Evolutionary conservation across 2,329 filamentous ascomycete species (phyloP).

Genomic region (Alternaria rosae): DNA sequence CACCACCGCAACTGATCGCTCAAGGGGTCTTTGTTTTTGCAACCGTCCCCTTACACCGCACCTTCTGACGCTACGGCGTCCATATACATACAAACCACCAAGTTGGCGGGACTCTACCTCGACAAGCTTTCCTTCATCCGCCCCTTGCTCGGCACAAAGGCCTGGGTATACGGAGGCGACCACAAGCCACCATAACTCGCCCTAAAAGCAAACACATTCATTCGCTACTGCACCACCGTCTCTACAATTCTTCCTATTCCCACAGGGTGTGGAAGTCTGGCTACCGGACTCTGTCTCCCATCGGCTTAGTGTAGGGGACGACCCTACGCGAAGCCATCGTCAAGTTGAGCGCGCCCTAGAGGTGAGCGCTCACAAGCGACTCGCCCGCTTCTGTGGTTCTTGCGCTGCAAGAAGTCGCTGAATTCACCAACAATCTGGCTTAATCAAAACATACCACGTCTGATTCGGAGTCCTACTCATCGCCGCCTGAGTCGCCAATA

Average conservation of each 20-base stretch:
- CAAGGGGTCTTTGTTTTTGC: constrained; percentile 27
- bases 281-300: constrained; percentile 29
- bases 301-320: constrained; percentile 55
- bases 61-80: constrained; percentile 51
- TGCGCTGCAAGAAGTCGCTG: constrained; percentile 39
- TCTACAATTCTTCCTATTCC: constrained; percentile 32
- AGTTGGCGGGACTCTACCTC: constrained; percentile 88
- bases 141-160: constrained; percentile 90
- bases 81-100: constrained; percentile 68
- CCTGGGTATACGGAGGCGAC: constrained; percentile 96
- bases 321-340: constrained; percentile 57
- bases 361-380: constrained; percentile 64
- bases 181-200: constrained; percentile 91
- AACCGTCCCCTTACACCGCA: constrained; percentile 22
- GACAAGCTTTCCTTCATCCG: constrained; percentile 76
- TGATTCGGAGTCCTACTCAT: constrained; percentile 33
- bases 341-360: constrained; percentile 60
- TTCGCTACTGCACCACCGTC: constrained; percentile 26
- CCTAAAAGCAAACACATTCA: constrained; percentile 36
- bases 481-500: constrained; percentile 47
- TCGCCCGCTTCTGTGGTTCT: constrained; percentile 50
- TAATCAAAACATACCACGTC: constrained; percentile 11
- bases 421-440: constrained; percentile 13
- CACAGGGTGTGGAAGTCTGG: constrained; percentile 37
- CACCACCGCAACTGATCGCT: constrained; percentile 38